These are phyloP conservation scores for Amphicarpaea edgeworthii DNA, from an alignment of 306 rosid genomes.

Conservation along the genomic window DNA sequence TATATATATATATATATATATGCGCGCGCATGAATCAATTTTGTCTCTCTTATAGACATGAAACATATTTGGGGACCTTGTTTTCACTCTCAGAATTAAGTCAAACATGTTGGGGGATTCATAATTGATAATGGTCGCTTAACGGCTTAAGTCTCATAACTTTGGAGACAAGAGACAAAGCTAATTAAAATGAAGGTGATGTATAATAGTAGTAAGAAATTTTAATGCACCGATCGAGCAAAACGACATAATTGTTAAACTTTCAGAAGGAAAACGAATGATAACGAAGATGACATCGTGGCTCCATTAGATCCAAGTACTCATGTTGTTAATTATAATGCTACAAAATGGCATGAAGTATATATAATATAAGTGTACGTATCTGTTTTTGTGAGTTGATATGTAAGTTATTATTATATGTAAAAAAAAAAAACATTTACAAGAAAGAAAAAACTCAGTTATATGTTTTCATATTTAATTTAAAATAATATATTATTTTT, in stretches of 20 bases:
- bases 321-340: constrained; percentile 3
- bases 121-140: constrained; percentile 36
- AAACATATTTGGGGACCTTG: background rate
- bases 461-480: background rate
- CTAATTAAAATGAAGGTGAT: constrained; percentile 37
- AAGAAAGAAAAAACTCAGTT: background rate
- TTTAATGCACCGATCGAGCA: constrained; percentile 16
- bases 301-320: constrained; percentile 42
- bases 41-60: background rate
- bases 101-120: background rate
- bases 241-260: constrained; percentile 16
- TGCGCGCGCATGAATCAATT: background rate
- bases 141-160: background rate
- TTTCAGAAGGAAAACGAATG: constrained; percentile 4
- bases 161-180: constrained; percentile 39
- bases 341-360: background rate
- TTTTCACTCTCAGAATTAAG: background rate
- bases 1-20: no score
- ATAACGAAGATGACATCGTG: constrained; percentile 40
- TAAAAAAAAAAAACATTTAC: background rate
- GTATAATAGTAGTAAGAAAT: background rate
- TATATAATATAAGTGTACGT: background rate
- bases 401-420: background rate
- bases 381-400: background rate
- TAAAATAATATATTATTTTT: background rate